Conservation (phyloP, 306 rosid genomes). For the Trifolium subterraneum region DNA sequence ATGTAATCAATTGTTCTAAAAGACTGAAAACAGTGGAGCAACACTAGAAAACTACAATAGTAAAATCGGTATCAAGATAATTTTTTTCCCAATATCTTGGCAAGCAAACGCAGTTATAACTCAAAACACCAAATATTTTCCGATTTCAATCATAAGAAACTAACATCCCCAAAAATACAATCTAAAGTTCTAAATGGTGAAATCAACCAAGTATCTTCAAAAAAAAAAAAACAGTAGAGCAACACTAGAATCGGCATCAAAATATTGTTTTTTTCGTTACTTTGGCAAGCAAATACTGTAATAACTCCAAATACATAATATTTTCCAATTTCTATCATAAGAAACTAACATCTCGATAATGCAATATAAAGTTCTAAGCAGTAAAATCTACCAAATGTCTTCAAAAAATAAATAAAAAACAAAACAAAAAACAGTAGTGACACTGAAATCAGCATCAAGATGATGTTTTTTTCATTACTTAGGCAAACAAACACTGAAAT, state of each 20-base stretch:
- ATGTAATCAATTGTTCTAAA: neutral
- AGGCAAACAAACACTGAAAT: neutral
- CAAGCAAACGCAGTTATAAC: neutral
- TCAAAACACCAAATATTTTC: neutral
- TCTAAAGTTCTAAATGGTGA: neutral
- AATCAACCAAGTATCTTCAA: neutral
- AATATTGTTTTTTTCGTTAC: neutral
- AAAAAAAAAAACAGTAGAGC: neutral
- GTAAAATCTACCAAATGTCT: neutral
- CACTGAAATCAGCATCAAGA: neutral
- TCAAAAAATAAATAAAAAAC: neutral
- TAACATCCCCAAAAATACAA: neutral
- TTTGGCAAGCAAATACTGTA: neutral
- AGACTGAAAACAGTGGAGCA: neutral
- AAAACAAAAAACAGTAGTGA: neutral
- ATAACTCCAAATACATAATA: neutral
- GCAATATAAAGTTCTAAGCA: neutral
- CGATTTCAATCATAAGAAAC: neutral
- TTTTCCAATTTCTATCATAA: neutral
- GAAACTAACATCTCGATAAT: neutral
- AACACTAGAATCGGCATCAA: neutral
- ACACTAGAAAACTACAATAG: neutral
- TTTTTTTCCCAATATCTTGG: neutral
- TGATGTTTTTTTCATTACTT: neutral
- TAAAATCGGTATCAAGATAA: neutral